Percentiles rank a stretch among this genome's conserved stretches.
These are phyloP conservation scores for Sugiyamaella sp. DNA, from an alignment of 1,139 yeast species.

Conservation along the genomic window DNA sequence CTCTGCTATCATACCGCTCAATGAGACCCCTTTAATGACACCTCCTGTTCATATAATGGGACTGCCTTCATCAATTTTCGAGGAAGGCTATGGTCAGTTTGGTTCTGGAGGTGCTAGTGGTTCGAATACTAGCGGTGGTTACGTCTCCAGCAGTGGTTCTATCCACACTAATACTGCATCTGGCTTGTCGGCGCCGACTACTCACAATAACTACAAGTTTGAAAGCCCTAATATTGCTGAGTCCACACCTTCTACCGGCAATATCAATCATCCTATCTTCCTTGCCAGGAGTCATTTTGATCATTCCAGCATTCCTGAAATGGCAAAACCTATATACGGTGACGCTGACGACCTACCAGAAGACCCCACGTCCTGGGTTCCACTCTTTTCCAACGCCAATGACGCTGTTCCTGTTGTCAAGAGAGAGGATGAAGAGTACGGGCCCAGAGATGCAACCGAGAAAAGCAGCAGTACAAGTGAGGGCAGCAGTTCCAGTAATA, in stretches of 20 bases:
- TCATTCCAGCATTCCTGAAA: conserved; percentile 11
- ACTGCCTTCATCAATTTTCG: conserved; percentile 7
- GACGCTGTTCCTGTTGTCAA: neutral
- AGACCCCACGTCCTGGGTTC: conserved; percentile 22
- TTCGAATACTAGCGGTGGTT: neutral
- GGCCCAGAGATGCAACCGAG: neutral
- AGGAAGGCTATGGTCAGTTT: neutral
- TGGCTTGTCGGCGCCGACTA: neutral
- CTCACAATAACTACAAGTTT: neutral
- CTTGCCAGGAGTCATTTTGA: conserved; percentile 2
- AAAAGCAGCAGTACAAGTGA: neutral
- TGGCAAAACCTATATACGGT: conserved; percentile 22
- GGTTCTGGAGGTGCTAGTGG: neutral
- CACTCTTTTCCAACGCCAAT: conserved; percentile 12
- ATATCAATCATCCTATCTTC: neutral
- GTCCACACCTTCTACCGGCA: conserved; percentile 13
- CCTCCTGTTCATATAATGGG: conserved; percentile 19
- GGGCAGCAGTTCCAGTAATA: neutral
- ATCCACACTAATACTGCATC: neutral
- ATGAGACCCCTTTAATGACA: conserved; percentile 23
- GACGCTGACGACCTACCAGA: conserved; percentile 13
- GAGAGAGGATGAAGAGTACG: conserved; percentile 9
- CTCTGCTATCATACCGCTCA: conserved; percentile 9
- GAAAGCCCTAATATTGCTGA: conserved; percentile 7
- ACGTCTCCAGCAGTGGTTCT: neutral